Percentiles rank a stretch among this genome's conserved stretches.
Evolutionary conservation across 2,329 filamentous ascomycete species (phyloP).

Genomic region (Ciborinia camelliae): DNA sequence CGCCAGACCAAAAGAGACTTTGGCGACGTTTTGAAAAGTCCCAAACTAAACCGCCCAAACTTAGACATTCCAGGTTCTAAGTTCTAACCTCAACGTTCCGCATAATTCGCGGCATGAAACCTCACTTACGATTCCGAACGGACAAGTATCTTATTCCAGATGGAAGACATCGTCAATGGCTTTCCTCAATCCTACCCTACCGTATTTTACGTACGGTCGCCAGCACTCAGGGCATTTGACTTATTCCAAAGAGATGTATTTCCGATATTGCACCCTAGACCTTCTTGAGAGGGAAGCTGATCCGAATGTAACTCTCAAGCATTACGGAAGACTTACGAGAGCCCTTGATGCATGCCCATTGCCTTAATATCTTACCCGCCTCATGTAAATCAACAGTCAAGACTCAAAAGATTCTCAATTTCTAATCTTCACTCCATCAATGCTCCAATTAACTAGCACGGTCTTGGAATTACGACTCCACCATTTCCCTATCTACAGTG

Average conservation of each 20-base stretch:
- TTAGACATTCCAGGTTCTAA: too few species aligned
- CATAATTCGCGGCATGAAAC: neutral
- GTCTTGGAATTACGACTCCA: neutral
- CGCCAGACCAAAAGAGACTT: constrained; percentile 7
- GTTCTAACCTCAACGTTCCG: constrained; percentile 8
- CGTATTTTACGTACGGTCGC: neutral
- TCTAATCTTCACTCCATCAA: neutral
- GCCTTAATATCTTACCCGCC: constrained; percentile 1
- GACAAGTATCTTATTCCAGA: neutral
- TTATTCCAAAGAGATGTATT: neutral
- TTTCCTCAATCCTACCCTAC: neutral
- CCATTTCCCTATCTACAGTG: constrained; percentile 11
- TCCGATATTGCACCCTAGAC: neutral
- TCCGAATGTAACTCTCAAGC: constrained; percentile 15
- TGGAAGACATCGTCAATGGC: constrained; percentile 8
- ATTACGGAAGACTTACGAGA: constrained; percentile 7
- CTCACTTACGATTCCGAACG: too few species aligned
- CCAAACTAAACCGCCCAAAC: neutral
- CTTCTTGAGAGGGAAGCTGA: constrained; percentile 10
- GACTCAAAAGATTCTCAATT: neutral
- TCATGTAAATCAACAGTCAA: neutral
- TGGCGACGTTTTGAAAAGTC: constrained; percentile 2
- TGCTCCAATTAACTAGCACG: neutral
- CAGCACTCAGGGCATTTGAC: neutral
- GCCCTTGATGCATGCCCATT: constrained; percentile 11